These are phyloP conservation scores for Moricandia moricandioides DNA, from an alignment of 345 rosid genomes.

Conservation along the genomic window DNA sequence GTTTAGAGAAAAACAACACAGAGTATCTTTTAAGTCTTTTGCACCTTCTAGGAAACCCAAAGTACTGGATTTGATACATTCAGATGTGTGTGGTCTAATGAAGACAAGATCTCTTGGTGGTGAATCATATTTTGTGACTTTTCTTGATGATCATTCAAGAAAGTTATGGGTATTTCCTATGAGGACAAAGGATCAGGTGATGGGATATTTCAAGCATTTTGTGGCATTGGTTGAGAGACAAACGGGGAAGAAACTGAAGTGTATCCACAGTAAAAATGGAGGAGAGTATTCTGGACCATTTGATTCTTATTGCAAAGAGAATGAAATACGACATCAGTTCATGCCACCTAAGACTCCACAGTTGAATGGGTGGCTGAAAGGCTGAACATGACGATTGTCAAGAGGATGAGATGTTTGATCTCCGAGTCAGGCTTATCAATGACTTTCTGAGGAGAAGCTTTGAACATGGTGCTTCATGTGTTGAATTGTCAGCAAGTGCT, in stretches of 20 bases:
- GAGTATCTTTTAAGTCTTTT: background rate
- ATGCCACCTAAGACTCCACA: background rate
- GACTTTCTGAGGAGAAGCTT: background rate
- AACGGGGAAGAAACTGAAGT: background rate
- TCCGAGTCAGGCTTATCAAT: background rate
- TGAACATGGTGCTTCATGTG: background rate
- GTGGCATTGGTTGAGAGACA: constrained; percentile 5
- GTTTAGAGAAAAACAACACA: background rate
- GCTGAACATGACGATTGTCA: background rate
- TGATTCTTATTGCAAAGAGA: background rate
- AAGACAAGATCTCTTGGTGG: background rate
- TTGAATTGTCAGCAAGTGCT: background rate
- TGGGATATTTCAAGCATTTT: background rate
- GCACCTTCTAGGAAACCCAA: background rate
- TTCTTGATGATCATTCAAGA: background rate
- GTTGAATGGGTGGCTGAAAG: background rate
- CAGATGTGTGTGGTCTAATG: background rate
- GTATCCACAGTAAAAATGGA: background rate
- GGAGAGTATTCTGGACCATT: background rate
- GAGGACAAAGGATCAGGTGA: background rate
- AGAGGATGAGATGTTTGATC: background rate
- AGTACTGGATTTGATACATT: background rate
- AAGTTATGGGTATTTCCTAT: background rate
- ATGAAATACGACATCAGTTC: background rate
- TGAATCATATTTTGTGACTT: background rate